Evolutionary conservation across 257 asterid species (phyloP), one percentile per base, ranked within the genome.

Genomic region (Prunella vulgaris): DNA sequence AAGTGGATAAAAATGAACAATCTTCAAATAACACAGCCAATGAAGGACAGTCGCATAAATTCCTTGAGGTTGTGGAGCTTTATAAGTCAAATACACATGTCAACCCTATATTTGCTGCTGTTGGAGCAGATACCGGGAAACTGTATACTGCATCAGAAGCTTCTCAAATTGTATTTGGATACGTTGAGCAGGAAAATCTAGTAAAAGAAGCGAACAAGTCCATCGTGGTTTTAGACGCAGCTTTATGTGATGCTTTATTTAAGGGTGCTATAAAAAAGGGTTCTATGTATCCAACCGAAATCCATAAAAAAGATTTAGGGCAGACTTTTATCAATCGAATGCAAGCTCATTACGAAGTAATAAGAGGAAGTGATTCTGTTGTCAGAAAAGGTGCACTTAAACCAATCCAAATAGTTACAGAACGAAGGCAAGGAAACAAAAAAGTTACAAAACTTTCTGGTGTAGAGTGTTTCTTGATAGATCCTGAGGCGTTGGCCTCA

Each of bases 231-330:
- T 74, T 93, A 49, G 96, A 93, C 75, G 91, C 87, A 66, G 73
- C 82, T 57, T 80, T 93, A 25, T 90, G 99, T 22, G 99, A 93
- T 81, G 97, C 97, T 73, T 70, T 93, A 78, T 93, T 77, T 59
- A 90, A 90, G 86, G 99, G 99, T 37, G 90, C 96, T 67, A 86
- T 93, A 59, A 93, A 93, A 64, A 93, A 90, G 78, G 99, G 97
- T 46, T 62, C 92, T 15, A 81, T 64, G 75, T 93, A 93, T 79
- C 99, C 99, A 10, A 85, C 95, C 67, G 92, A 88, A 80, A 87
- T 93, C 82, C 97, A 87, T 71, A 90, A 87, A 74, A 90, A 88
- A 78, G 99, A 93, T 77, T 17, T 93, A 33, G 96, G 85, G 57
- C 82, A 77, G 56, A 84, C 88, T 21, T 90, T 93, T 75, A 38